phyloP scores from a whole-genome alignment of 2,329 filamentous ascomycete genomes.

The Coniochaeta hoffmannii region DNA sequence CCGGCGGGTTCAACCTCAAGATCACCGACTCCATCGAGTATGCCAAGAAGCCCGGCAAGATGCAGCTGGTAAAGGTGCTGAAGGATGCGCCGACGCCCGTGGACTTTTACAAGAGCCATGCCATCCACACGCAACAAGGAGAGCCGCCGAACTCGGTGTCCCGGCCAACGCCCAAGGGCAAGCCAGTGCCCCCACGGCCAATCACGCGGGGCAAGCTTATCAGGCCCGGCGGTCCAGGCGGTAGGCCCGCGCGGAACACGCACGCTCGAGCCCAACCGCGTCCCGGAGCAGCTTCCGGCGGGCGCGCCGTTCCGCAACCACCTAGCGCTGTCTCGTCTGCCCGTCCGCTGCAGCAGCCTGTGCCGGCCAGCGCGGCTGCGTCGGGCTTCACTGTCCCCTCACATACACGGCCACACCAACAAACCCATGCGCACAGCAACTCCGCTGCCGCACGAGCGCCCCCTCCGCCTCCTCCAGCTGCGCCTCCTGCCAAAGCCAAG shows the following conservation, averaged over 20 bases:
- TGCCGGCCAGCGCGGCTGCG: slow-evolving; percentile 16
- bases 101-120: slow-evolving; percentile 90
- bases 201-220: slow-evolving; percentile 93
- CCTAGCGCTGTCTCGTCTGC: slow-evolving; percentile 14
- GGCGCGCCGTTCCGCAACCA: slow-evolving; percentile 15
- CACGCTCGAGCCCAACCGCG: background rate
- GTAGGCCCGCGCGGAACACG: slow-evolving; percentile 67
- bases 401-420: slow-evolving; percentile 44
- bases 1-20: slow-evolving; percentile 73
- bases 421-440: slow-evolving; percentile 25
- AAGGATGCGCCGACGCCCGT: slow-evolving; percentile 73
- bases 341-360: slow-evolving; percentile 18
- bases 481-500: slow-evolving; percentile 58
- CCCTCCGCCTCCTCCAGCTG: slow-evolving; percentile 60
- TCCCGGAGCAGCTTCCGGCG: background rate
- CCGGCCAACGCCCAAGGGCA: slow-evolving; percentile 77
- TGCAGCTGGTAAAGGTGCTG: slow-evolving; percentile 78
- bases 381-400: slow-evolving; percentile 26
- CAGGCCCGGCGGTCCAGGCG: slow-evolving; percentile 78
- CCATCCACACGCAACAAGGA: slow-evolving; percentile 78
- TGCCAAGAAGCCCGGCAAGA: slow-evolving; percentile 95
- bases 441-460: slow-evolving; percentile 49
- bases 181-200: slow-evolving; percentile 77
- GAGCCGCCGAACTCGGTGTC: slow-evolving; percentile 79
- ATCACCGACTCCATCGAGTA: slow-evolving; percentile 85